Evolutionary conservation across 1,284 basidiomycete species (phyloP), one percentile per base, ranked within the genome.

Genomic region (Trametes polyzona): DNA sequence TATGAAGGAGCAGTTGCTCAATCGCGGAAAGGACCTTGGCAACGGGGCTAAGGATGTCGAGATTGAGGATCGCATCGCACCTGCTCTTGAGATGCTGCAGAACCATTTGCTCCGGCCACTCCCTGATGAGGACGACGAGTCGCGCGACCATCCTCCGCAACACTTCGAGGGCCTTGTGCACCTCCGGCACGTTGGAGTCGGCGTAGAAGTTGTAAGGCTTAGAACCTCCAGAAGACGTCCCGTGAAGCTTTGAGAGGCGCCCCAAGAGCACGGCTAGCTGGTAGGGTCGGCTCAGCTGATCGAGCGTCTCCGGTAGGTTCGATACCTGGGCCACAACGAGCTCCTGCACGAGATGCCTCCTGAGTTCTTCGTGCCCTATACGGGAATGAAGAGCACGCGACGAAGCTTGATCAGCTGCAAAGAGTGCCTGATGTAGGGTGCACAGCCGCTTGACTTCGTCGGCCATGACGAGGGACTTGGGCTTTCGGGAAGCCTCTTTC

Each of bases 71-170:
- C 6, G 78, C 75, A 33, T 90, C 81, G 67, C 92, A 96, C 23
- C 92, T 90, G 54, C 85, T 84, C 24, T 81, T 78, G 42, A 99
- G 82, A 71, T 98, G 90, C 52, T 90, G 91, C 29, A 98, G 79
- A 5, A 98, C 94, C 88, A 96, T 95, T 71, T 99, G 97, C 63
- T 99, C 97, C 0, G 97, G 96, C 95, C 95, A 98, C 64, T 95
- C 90, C 57, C 77, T 73, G 35, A 92, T 81, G 21, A 98, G 79
- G 1, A 49, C 55, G 17, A 76, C 66, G 21, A 97, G 76, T 3
- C 87, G 83, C 2, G 63, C 56, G 39, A 78, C 75, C 30, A 96
- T 76, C 0, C 76, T 69, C 11, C 72, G 67, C 3, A 96, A 70
- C 17, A 89, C 67, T 0, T 69, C 70, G 8, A 83, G 74, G 0